Evolutionary conservation across 352 stramenopile genomes (phyloP).

Genomic region (Elongisporangium prolatum): DNA sequence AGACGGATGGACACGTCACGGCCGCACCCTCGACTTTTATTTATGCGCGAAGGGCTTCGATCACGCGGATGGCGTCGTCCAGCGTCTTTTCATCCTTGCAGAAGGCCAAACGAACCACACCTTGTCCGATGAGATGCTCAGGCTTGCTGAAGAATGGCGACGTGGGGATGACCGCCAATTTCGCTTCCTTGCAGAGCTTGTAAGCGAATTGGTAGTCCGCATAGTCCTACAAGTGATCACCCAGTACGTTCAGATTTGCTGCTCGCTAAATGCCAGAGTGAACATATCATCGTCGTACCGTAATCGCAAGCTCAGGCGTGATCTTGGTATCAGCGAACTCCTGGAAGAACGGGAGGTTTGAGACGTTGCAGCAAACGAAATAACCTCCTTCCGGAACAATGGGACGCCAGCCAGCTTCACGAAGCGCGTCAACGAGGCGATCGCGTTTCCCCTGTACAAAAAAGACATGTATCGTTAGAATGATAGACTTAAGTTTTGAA

Average conservation of each 20-base stretch:
- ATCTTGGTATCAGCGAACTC: constrained; percentile 61
- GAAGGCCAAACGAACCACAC: constrained; percentile 91
- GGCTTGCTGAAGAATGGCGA: constrained; percentile 90
- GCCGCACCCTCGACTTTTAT: constrained; percentile 4
- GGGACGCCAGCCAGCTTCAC: constrained; percentile 77
- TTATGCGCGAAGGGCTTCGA: constrained; percentile 39
- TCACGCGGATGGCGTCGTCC: constrained; percentile 78
- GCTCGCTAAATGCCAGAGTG: not conserved
- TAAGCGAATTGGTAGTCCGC: constrained; percentile 87
- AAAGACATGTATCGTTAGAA: constrained; percentile 3
- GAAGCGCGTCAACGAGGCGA: constrained; percentile 79
- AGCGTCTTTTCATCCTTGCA: constrained; percentile 96
- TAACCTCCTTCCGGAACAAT: constrained; percentile 94
- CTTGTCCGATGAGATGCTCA: constrained; percentile 75
- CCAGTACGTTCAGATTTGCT: constrained; percentile 2
- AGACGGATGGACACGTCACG: not conserved
- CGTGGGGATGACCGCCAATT: constrained; percentile 92
- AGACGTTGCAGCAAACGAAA: constrained; percentile 91
- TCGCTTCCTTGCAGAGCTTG: constrained; percentile 88
- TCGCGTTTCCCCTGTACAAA: constrained; percentile 73
- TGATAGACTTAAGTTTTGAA: constrained; percentile 2
- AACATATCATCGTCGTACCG: not conserved
- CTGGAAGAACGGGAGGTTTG: constrained; percentile 60
- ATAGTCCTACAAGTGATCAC: constrained; percentile 41
- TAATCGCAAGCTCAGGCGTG: constrained; percentile 23